Evolutionary conservation across 1,284 basidiomycete species (phyloP).

Genomic region (Malassezia caprae): DNA sequence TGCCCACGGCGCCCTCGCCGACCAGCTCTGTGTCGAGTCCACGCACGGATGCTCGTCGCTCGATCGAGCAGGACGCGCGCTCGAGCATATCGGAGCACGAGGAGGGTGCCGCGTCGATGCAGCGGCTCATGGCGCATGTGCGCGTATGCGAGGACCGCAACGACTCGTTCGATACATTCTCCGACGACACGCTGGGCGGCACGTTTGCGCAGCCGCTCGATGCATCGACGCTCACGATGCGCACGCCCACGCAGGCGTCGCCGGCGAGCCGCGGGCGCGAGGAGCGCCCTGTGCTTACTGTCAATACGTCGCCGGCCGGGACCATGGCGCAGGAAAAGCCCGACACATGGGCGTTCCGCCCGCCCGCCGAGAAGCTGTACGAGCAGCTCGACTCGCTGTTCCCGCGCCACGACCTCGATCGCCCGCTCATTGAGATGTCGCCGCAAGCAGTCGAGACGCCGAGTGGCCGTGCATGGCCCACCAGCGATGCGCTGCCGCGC

Average conservation of each 20-base stretch:
- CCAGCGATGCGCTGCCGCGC: neutral
- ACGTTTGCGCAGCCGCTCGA: slow-evolving; percentile 19
- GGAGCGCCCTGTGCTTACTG: slow-evolving; percentile 29
- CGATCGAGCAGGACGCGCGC: neutral
- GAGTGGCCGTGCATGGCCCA: neutral
- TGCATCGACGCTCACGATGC: slow-evolving; percentile 8
- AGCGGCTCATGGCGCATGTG: slow-evolving; percentile 8
- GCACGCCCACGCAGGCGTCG: slow-evolving; percentile 12
- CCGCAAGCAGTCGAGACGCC: neutral
- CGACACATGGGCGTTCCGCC: slow-evolving; percentile 58
- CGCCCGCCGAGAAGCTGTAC: slow-evolving; percentile 84
- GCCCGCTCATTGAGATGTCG: slow-evolving; percentile 72
- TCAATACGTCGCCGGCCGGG: slow-evolving; percentile 26
- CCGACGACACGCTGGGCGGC: slow-evolving; percentile 14
- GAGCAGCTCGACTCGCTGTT: slow-evolving; percentile 90
- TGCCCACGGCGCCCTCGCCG: slow-evolving; percentile 2
- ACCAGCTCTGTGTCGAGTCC: neutral
- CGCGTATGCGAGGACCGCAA: slow-evolving; percentile 2
- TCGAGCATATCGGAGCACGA: neutral
- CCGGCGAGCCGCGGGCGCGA: neutral
- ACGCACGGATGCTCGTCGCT: neutral
- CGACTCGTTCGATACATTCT: slow-evolving; percentile 8
- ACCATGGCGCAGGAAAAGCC: slow-evolving; percentile 11
- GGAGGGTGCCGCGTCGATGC: slow-evolving; percentile 1
- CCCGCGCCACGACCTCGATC: slow-evolving; percentile 89